phyloP scores from a whole-genome alignment of 163 green algal species.

The Scenedesmus sp. region DNA sequence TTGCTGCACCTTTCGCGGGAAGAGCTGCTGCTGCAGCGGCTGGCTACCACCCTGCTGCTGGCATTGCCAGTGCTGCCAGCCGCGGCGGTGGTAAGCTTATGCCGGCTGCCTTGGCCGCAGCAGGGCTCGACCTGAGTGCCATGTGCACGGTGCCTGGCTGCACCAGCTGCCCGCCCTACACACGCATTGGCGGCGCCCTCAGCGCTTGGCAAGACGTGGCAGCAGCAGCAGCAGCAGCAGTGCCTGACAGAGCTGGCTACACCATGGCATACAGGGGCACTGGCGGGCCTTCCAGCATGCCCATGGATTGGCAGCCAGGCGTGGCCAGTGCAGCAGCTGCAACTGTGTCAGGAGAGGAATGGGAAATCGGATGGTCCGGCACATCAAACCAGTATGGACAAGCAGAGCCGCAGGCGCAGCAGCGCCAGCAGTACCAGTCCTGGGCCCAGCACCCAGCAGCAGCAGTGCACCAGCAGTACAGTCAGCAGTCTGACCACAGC shows the following conservation, averaged over 20 bases:
- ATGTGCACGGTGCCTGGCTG: slow-evolving; percentile 2
- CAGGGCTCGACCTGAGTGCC: background rate
- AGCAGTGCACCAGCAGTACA: background rate
- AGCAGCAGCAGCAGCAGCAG: background rate
- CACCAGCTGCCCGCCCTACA: background rate
- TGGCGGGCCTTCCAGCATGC: background rate
- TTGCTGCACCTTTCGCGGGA: background rate
- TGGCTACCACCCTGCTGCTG: background rate
- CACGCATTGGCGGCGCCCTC: background rate
- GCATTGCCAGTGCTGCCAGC: background rate
- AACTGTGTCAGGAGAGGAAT: background rate
- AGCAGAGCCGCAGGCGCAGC: background rate
- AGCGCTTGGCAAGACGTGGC: background rate
- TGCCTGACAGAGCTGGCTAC: background rate
- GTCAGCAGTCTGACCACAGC: background rate
- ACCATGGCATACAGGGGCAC: background rate
- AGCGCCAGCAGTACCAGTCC: background rate
- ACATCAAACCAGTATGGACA: background rate
- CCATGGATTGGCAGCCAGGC: background rate
- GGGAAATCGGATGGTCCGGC: background rate
- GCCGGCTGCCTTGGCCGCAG: background rate
- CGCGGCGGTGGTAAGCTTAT: background rate
- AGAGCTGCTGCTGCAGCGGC: background rate
- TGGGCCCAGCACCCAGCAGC: background rate
- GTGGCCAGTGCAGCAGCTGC: background rate